These are phyloP conservation scores for Tripterygium wilfordii DNA, from an alignment of 177 flowering plant genomes.

Conservation along the genomic window DNA sequence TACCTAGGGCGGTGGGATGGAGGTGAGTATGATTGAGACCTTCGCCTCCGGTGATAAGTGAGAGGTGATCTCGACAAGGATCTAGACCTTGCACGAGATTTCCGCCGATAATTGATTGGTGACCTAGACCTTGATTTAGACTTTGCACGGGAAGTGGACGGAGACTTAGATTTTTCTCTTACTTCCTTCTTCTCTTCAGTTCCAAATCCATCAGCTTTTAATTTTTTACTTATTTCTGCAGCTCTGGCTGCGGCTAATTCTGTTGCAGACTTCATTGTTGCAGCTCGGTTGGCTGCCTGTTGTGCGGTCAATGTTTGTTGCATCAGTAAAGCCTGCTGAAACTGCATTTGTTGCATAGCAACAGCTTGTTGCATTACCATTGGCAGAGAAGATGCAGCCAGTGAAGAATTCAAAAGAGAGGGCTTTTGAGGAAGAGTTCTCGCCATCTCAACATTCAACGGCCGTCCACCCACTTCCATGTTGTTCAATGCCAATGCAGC, in stretches of 20 bases:
- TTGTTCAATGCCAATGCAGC: constrained; percentile 89
- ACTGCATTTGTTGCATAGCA: constrained; percentile 99
- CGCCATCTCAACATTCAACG: constrained; percentile 98
- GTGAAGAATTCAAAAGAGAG: constrained; percentile 28
- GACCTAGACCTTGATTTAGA: constrained; percentile 67
- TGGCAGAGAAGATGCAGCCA: constrained; percentile 69
- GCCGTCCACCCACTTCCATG: constrained; percentile 96
- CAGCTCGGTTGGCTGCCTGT: constrained; percentile 94
- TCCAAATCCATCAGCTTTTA: constrained; percentile 75
- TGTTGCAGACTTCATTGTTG: constrained; percentile 92
- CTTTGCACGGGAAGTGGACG: constrained; percentile 43
- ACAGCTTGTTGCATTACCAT: constrained; percentile 98
- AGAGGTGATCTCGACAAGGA: too few relatives aligned
- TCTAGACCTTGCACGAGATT: too few relatives aligned
- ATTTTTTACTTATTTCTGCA: constrained; percentile 85
- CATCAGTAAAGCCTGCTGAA: constrained; percentile 94
- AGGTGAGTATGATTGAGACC: constrained; percentile 70
- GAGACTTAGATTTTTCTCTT: constrained; percentile 60
- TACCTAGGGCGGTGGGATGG: constrained; percentile 37
- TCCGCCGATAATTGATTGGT: constrained; percentile 39
- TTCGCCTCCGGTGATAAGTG: too few relatives aligned
- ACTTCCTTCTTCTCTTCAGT: constrained; percentile 48
- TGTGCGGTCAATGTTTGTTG: constrained; percentile 89
- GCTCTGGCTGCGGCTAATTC: constrained; percentile 96
- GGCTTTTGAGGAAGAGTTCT: constrained; percentile 84